phyloP scores from a whole-genome alignment of 371 early-diverging fungal genomes.

The Sporodiniella umbellata region DNA sequence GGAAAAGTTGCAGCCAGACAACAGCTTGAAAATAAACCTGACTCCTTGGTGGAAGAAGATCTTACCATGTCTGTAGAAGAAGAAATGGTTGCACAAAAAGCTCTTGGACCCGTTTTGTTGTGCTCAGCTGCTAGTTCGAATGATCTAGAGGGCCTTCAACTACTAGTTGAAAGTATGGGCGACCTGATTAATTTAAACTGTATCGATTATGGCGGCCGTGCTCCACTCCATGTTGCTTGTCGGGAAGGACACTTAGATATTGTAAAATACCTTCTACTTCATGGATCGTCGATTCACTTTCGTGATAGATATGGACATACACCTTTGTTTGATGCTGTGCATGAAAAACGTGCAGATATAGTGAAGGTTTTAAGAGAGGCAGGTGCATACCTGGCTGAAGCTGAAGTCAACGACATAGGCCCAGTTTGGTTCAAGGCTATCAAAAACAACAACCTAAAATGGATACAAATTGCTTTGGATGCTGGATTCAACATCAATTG shows the following conservation, averaged over 20 bases:
- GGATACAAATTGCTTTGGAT: slow-evolving; percentile 29
- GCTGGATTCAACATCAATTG: slow-evolving; percentile 48
- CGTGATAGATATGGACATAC: slow-evolving; percentile 90
- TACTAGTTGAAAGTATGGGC: slow-evolving; percentile 64
- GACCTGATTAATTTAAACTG: slow-evolving; percentile 62
- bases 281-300: slow-evolving; percentile 91
- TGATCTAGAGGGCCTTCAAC: slow-evolving; percentile 74
- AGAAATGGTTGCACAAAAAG: slow-evolving; percentile 67
- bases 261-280: slow-evolving; percentile 71
- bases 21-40: slow-evolving; percentile 3
- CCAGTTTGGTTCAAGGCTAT: slow-evolving; percentile 43
- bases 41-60: slow-evolving; percentile 7
- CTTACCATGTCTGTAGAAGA: slow-evolving; percentile 49
- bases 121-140: slow-evolving; percentile 86
- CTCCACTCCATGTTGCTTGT: slow-evolving; percentile 86
- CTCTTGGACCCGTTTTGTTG: slow-evolving; percentile 81
- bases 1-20: slow-evolving; percentile 18
- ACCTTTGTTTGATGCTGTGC: slow-evolving; percentile 83
- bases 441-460: slow-evolving; percentile 29
- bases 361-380: slow-evolving; percentile 69
- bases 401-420: slow-evolving; percentile 68
- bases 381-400: slow-evolving; percentile 89
- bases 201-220: slow-evolving; percentile 86
- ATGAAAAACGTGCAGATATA: slow-evolving; percentile 55
- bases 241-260: slow-evolving; percentile 69